Percentiles rank a stretch among this genome's conserved stretches.
Conservation (phyloP, 2,329 filamentous ascomycete species). For the Emergomyces pasteurianus region DNA sequence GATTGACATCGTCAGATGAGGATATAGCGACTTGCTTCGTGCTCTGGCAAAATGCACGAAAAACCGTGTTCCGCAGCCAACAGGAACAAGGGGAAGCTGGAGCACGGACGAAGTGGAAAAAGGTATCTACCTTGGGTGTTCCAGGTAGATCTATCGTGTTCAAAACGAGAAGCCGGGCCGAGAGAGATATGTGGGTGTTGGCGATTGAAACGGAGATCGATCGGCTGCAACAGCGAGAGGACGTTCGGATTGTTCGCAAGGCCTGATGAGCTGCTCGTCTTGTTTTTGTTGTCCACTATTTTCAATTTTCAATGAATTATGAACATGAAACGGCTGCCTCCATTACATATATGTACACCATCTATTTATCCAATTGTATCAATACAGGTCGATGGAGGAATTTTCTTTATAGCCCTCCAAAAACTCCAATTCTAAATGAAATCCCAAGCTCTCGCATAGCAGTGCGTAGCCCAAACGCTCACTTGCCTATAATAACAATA, state of each 20-base stretch:
- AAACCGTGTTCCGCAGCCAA: constrained; percentile 42
- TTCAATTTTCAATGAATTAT: background rate
- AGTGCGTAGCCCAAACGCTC: background rate
- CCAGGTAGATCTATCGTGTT: constrained; percentile 54
- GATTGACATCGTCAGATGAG: constrained; percentile 51
- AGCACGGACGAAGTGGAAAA: constrained; percentile 37
- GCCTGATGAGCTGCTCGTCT: background rate
- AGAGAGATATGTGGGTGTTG: constrained; percentile 57
- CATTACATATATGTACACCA: background rate
- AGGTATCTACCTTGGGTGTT: constrained; percentile 49
- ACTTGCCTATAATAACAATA: background rate
- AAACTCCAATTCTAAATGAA: background rate
- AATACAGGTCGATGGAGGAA: background rate
- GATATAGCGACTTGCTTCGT: constrained; percentile 57
- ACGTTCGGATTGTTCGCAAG: constrained; percentile 35
- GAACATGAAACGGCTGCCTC: background rate
- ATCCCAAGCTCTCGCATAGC: background rate
- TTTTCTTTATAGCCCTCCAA: background rate
- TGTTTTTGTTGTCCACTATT: background rate
- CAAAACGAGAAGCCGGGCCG: constrained; percentile 50
- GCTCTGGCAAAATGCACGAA: constrained; percentile 50
- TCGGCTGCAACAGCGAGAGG: constrained; percentile 40
- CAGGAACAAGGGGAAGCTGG: constrained; percentile 21
- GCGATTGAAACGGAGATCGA: constrained; percentile 56
- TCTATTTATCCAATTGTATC: background rate